Percentiles rank a stretch among this genome's conserved stretches.
phyloP scores from a whole-genome alignment of 352 stramenopile genomes.

The Peronospora destructor region DNA sequence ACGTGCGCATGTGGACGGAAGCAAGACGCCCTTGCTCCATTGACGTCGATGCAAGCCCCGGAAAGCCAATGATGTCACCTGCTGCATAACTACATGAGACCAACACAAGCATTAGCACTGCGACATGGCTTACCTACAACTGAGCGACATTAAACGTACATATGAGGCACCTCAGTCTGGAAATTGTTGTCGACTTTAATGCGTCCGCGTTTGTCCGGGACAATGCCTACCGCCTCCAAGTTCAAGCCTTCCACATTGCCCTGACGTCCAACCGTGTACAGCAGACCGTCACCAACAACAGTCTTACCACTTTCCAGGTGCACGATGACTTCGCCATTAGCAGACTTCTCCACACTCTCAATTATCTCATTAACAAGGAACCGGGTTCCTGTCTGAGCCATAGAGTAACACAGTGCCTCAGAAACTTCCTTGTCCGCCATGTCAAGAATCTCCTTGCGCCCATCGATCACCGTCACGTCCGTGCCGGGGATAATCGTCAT shows the following conservation, averaged over 20 bases:
- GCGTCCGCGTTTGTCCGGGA: constrained; percentile 73
- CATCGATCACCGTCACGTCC: constrained; percentile 86
- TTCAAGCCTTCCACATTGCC: constrained; percentile 84
- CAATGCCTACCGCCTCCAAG: constrained; percentile 68
- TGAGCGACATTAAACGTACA: constrained; percentile 40
- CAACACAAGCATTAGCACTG: constrained; percentile 5
- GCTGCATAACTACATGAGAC: constrained; percentile 66
- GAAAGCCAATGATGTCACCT: constrained; percentile 87
- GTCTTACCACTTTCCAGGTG: constrained; percentile 82
- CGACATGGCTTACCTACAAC: background rate
- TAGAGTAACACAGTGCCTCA: constrained; percentile 81
- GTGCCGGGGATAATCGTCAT: constrained; percentile 87
- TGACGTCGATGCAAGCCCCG: constrained; percentile 82
- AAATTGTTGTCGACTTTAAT: constrained; percentile 87
- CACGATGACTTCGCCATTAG: constrained; percentile 63
- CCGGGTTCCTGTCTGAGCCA: constrained; percentile 82
- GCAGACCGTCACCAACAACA: constrained; percentile 72
- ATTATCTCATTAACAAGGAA: constrained; percentile 82
- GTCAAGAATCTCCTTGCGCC: constrained; percentile 78
- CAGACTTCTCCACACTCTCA: constrained; percentile 58
- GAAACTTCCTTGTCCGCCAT: constrained; percentile 87
- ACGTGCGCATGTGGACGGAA: constrained; percentile 83
- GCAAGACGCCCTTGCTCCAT: constrained; percentile 88
- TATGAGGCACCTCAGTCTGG: constrained; percentile 78
- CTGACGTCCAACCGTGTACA: constrained; percentile 86